Evolutionary conservation across 768 basidiomycete genomes (phyloP), one percentile per base, ranked within the genome.

Genomic region (Russula sp.): DNA sequence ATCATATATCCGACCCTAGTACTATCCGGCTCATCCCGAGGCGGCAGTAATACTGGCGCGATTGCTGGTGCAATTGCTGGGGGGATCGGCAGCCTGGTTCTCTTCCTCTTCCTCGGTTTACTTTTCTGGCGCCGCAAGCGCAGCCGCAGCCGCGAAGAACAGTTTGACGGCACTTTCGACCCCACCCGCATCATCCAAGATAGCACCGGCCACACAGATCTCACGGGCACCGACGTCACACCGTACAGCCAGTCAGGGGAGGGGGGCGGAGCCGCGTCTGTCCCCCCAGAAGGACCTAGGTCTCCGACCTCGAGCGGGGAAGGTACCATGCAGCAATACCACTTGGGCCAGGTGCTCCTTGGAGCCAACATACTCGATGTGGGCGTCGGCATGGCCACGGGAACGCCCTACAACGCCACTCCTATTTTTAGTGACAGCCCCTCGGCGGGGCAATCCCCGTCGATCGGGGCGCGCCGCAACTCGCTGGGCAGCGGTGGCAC

Each of bases 101-200:
- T 71, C 37, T 39, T 68, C 45, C 65, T 75, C 45, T 27, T 74
- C 16, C 53, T 70, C 42, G 68, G 69, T 31, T 59, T 74, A 13
- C 61, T 72, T 34, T 64, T 70, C 60, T 74, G 73, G 70, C 70
- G 71, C 49, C 70, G 70, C 22, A 68, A 72, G 37, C 64, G 61
- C 49, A 53, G 40, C 20, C 65, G 70, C 34, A 27, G 27, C 27
- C 27, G 27, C 27, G 27, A 27, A 2, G 75, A 79, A 59, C 78
- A 80, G 22, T 80, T 81, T 50, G 79, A 81, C 61, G 79, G 80
- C 57, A 73, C 79, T 72, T 80, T 80, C 63, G 79, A 80, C 44
- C 79, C 80, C 0, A 79, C 80, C 62, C 75, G 75, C 4, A 74
- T 80, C 50, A 63, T 73, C 4, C 69, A 67, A 13, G 73, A 72